phyloP scores from a whole-genome alignment of 2,329 filamentous ascomycete species.

The Huntiella decipiens region DNA sequence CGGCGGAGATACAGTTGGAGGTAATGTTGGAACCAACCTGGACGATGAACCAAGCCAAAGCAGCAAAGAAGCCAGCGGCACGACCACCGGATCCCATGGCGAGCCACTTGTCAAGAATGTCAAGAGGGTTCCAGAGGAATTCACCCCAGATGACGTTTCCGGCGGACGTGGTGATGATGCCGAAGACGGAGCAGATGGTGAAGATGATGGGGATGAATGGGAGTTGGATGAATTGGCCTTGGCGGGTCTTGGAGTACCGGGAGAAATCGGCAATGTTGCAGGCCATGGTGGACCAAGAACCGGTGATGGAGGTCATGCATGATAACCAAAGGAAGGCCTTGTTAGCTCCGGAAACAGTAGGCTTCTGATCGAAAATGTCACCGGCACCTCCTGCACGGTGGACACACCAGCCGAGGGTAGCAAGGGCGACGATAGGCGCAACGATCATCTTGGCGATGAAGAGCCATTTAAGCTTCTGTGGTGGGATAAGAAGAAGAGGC shows the following conservation, averaged over 20 bases:
- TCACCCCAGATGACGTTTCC: conserved; percentile 25
- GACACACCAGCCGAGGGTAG: conserved; percentile 22
- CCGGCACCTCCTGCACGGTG: conserved; percentile 11
- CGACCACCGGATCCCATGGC: conserved; percentile 15
- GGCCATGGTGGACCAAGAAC: conserved; percentile 28
- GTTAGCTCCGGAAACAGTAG: conserved; percentile 16
- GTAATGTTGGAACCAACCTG: conserved; percentile 17
- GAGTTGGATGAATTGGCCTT: conserved; percentile 27
- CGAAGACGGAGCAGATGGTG: conserved; percentile 26
- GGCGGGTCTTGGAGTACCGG: conserved; percentile 21
- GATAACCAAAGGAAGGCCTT: conserved; percentile 24
- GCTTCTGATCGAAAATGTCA: conserved; percentile 10
- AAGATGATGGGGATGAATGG: conserved; percentile 29
- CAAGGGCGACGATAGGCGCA: conserved; percentile 12
- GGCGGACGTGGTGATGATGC: conserved; percentile 28
- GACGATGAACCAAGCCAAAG: conserved; percentile 15
- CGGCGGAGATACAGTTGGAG: conserved; percentile 16
- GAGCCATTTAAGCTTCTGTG: conserved; percentile 24
- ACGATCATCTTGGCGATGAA: conserved; percentile 22
- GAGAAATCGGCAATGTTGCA: conserved; percentile 29
- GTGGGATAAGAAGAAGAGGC: conserved; percentile 24
- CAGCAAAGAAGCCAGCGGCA: conserved; percentile 17
- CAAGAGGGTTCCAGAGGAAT: conserved; percentile 30
- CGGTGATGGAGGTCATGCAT: conserved; percentile 27
- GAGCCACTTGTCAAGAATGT: conserved; percentile 25